Percentiles rank a stretch among this genome's conserved stretches.
These are phyloP conservation scores for Sporothrix phasma DNA, from an alignment of 2,329 filamentous ascomycete genomes.

Conservation along the genomic window DNA sequence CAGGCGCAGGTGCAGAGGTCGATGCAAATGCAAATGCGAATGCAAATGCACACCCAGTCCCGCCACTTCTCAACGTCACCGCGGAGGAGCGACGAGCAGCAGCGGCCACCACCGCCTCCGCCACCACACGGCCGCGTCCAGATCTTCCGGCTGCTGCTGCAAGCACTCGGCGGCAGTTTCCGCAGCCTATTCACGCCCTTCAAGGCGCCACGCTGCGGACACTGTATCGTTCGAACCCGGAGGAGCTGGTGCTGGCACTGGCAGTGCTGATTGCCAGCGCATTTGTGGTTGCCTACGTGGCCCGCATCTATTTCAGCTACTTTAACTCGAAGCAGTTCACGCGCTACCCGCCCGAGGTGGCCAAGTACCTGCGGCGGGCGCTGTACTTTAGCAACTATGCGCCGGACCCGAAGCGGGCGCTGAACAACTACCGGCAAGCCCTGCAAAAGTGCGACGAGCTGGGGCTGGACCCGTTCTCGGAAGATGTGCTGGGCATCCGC, in stretches of 20 bases:
- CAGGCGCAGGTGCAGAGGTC: background rate
- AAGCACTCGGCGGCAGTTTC: constrained; percentile 26
- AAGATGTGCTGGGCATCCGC: constrained; percentile 83
- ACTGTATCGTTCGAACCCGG: constrained; percentile 34
- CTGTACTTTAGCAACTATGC: constrained; percentile 77
- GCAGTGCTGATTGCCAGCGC: constrained; percentile 29
- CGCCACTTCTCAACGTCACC: constrained; percentile 6
- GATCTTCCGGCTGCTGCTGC: constrained; percentile 25
- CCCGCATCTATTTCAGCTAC: constrained; percentile 41
- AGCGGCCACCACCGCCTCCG: background rate
- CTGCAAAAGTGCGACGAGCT: constrained; percentile 62
- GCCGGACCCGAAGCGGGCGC: constrained; percentile 63
- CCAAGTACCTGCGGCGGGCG: constrained; percentile 69
- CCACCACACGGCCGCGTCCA: constrained; percentile 8
- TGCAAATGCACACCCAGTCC: no score
- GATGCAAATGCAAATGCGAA: no score
- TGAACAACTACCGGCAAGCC: constrained; percentile 76
- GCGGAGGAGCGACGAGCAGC: background rate
- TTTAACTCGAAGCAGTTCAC: constrained; percentile 48
- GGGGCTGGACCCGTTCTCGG: constrained; percentile 77
- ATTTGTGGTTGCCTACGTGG: constrained; percentile 29
- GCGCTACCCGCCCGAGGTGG: constrained; percentile 57
- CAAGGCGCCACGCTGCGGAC: constrained; percentile 29
- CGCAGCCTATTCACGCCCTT: constrained; percentile 30
- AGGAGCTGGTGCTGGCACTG: constrained; percentile 34